These are phyloP conservation scores for Spergularia bocconei DNA, from an alignment of 148 eudicot genomes.

Conservation along the genomic window DNA sequence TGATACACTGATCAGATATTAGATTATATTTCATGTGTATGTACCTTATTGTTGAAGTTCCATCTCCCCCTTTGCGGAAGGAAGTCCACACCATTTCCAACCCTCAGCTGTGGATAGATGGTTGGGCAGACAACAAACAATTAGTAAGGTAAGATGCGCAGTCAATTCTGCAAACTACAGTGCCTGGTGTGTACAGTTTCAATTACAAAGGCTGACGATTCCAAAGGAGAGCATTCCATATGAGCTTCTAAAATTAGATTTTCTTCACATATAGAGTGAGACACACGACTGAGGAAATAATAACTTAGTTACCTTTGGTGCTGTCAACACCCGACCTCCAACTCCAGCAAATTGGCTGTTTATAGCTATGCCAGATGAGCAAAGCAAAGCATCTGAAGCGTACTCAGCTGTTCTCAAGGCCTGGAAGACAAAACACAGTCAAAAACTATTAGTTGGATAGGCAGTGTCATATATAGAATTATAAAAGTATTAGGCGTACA, in stretches of 20 bases:
- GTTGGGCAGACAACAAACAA: background rate
- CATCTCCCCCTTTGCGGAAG: constrained; percentile 40
- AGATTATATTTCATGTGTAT: background rate
- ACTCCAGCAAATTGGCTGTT: constrained; percentile 32
- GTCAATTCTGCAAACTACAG: background rate
- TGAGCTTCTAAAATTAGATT: too few species aligned
- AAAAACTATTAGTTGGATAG: background rate
- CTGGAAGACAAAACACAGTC: constrained; percentile 13
- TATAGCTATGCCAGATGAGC: constrained; percentile 40
- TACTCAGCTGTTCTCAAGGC: constrained; percentile 40
- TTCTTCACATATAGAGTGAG: too few species aligned
- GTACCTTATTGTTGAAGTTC: constrained; percentile 43
- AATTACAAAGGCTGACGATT: too few species aligned
- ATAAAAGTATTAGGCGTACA: background rate
- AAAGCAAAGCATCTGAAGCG: constrained; percentile 39
- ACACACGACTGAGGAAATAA: background rate
- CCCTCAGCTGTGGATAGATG: constrained; percentile 25
- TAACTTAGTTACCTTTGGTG: constrained; percentile 34
- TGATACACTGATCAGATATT: background rate
- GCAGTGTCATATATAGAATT: background rate
- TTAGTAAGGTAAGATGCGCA: too few species aligned
- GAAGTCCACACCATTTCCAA: constrained; percentile 36
- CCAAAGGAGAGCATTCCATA: too few species aligned
- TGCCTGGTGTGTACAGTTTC: background rate
- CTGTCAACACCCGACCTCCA: constrained; percentile 41